Evolutionary conservation across 2,329 filamentous ascomycete genomes (phyloP), one percentile per base, ranked within the genome.

Genomic region (Pseudodiploospora longispora): DNA sequence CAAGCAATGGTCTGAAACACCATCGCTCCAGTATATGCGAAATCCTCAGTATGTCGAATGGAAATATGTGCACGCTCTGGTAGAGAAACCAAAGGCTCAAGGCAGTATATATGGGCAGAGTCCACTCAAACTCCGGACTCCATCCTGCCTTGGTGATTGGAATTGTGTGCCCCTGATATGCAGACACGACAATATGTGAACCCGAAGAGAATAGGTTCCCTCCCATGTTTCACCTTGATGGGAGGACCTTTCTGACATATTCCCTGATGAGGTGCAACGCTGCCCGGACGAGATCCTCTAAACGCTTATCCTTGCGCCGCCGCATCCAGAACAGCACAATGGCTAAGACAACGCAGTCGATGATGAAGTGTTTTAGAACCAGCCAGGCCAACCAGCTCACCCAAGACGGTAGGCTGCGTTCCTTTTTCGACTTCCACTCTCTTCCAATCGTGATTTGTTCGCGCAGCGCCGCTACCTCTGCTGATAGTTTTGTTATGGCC

Each of bases 401-500:
- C 87, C 87, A 94, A 1, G 81, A 75, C 40, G 79, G 74, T 27
- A 85, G 63, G 43, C 77, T 82, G 49, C 77, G 78, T 49, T 78
- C 76, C 52, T 76, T 82, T 52, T 77, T 78, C 12, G 78, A 75
- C 49, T 78, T 77, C 67, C 85, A 85, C 52, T 91, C 78, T 9
- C 85, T 75, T 0, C 87, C 82, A 0, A 80, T 77, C 43, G 88
- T 84, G 53, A 97, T 84, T 60, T 97, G 90, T 65, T 98, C 93
- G 32, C 93, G 78, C 49, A 97, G 67, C 1, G 93, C 93, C 1
- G 93, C 90, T 30, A 98, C 80, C 65, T 98, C 93, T 10, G 89
- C 85, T 5, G 90, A 95, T 67, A 97, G 82, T 55, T 89, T 87
- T 44, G 91, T 87, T 45, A 97, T 74, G 27, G 88, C 87, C 36